Evolutionary conservation across 1,284 basidiomycete species (phyloP).

Genomic region (Cryptococcus sp.): DNA sequence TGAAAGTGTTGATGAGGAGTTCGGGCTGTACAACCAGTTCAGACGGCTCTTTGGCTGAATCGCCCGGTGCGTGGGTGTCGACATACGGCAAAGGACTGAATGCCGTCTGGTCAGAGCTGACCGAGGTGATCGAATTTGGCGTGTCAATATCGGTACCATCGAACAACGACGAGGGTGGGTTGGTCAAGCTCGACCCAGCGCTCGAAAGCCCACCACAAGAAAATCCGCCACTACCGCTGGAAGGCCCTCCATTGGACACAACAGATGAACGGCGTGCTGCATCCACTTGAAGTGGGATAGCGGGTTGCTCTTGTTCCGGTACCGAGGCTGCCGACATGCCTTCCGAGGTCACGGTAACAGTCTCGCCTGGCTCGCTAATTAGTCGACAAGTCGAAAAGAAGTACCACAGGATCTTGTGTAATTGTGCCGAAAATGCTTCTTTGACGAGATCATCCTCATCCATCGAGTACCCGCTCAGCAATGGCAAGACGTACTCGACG

Average conservation of each 20-base stretch:
- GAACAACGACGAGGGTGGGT: constrained; percentile 5
- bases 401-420: constrained; percentile 88
- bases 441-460: constrained; percentile 90
- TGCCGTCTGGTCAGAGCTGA: constrained; percentile 17
- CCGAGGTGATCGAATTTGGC: constrained; percentile 13
- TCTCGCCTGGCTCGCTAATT: constrained; percentile 1
- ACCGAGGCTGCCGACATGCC: constrained; percentile 28
- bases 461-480: constrained; percentile 78
- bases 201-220: constrained; percentile 14
- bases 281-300: constrained; percentile 4
- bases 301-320: constrained; percentile 19
- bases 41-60: constrained; percentile 14
- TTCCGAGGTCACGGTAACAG: constrained; percentile 34
- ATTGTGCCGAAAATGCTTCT: constrained; percentile 78
- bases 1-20: constrained; percentile 80
- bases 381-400: constrained; percentile 66
- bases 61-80: constrained; percentile 5
- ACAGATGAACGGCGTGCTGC: constrained; percentile 6
- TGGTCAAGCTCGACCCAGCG: constrained; percentile 13
- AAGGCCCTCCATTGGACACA: constrained; percentile 8
- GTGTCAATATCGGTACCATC: constrained; percentile 11
- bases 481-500: constrained; percentile 87
- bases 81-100: constrained; percentile 17
- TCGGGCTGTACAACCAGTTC: constrained; percentile 46
- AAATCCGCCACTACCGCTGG: too few relatives aligned